Conservation (phyloP, 1,284 basidiomycete species). For the Boletus semigastroideus region DNA sequence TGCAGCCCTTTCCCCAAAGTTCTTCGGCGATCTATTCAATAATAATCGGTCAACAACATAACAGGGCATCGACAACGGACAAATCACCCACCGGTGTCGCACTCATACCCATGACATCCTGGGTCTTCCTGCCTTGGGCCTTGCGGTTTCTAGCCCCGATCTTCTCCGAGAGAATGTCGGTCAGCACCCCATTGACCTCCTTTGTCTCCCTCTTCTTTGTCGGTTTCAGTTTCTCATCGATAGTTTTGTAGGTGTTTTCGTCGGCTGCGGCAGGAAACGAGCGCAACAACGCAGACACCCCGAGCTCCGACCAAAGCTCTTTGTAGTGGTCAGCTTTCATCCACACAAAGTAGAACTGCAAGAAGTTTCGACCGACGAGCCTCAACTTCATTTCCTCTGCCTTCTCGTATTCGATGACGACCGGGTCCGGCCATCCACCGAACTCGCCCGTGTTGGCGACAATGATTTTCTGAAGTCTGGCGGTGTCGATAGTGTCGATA, state of each 20-base stretch:
- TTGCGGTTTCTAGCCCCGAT: too few relatives aligned
- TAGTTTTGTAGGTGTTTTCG: not conserved
- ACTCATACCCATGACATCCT: not conserved
- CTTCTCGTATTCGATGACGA: not conserved
- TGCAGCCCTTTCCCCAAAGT: not conserved
- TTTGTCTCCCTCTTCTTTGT: not conserved
- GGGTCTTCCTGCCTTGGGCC: too few relatives aligned
- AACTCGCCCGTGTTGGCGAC: not conserved
- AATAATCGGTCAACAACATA: not conserved
- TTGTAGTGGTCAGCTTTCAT: not conserved
- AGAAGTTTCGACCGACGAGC: not conserved
- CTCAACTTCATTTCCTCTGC: not conserved
- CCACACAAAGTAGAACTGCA: not conserved
- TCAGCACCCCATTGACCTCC: too few relatives aligned
- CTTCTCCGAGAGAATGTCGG: too few relatives aligned
- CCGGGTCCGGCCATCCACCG: not conserved
- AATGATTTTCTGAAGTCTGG: not conserved
- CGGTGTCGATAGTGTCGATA: not conserved
- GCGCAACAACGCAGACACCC: not conserved
- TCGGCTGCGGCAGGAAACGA: not conserved
- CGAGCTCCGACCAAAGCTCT: not conserved
- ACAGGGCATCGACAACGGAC: not conserved
- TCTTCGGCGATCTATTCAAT: not conserved
- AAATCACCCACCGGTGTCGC: not conserved
- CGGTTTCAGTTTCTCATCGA: not conserved